Evolutionary conservation across 2,329 filamentous ascomycete genomes (phyloP).

Genomic region (Colletotrichum sansevieriae): DNA sequence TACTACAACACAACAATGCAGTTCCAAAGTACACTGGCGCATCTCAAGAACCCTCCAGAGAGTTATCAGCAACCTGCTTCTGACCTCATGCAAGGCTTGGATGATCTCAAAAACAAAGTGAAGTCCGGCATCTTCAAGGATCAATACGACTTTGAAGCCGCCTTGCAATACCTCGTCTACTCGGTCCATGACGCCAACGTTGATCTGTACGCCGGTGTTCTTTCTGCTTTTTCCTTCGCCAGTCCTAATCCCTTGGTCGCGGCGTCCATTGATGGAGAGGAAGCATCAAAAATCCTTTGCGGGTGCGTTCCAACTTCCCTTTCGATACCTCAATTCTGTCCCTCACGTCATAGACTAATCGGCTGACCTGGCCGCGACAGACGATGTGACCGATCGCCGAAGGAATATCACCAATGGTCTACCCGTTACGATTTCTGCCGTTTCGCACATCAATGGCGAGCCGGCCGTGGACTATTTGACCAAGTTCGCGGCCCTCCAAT

Average conservation of each 20-base stretch:
- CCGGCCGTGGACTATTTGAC: slow-evolving; percentile 16
- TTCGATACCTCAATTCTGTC: too few relatives aligned
- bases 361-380: not conserved
- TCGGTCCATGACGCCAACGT: slow-evolving; percentile 33
- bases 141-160: slow-evolving; percentile 30
- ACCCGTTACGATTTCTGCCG: slow-evolving; percentile 18
- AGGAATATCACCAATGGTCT: not conserved
- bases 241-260: slow-evolving; percentile 24
- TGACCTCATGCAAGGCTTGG: slow-evolving; percentile 15
- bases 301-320: not conserved
- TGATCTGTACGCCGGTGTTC: slow-evolving; percentile 17
- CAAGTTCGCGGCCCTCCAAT: slow-evolving; percentile 18
- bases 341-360: not conserved
- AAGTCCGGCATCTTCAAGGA: slow-evolving; percentile 22
- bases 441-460: slow-evolving; percentile 30
- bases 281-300: slow-evolving; percentile 29
- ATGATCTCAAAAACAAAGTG: slow-evolving; percentile 22
- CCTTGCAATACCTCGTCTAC: slow-evolving; percentile 26
- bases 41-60: slow-evolving; percentile 28
- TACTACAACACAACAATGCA: slow-evolving; percentile 39
- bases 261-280: slow-evolving; percentile 29
- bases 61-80: slow-evolving; percentile 32
- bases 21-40: slow-evolving; percentile 28
- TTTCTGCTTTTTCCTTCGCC: slow-evolving; percentile 32
- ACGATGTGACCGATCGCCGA: slow-evolving; percentile 12